A percentile compares a stretch with the other conserved stretches of the same genome.
phyloP scores from a whole-genome alignment of 1,284 basidiomycete genomes.

The Heterobasidion annosum region DNA sequence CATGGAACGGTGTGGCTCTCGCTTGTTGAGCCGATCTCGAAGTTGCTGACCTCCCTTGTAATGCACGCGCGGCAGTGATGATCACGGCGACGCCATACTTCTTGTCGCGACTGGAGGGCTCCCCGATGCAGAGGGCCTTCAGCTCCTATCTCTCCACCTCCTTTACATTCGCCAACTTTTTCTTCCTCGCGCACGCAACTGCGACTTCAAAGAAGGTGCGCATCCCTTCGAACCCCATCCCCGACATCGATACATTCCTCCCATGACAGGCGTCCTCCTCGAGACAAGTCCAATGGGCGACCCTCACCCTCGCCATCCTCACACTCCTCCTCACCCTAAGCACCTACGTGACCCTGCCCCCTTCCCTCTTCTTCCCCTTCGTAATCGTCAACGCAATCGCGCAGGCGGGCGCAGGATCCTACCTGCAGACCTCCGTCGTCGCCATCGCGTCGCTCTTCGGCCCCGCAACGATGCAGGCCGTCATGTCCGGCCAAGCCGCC shows the following conservation, averaged over 20 bases:
- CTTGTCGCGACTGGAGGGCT: conserved; percentile 48
- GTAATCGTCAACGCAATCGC: conserved; percentile 47
- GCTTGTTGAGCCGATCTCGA: background rate
- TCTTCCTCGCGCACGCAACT: conserved; percentile 66
- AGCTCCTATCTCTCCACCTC: conserved; percentile 60
- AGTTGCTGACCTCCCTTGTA: background rate
- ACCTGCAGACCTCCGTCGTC: conserved; percentile 60
- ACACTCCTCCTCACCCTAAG: conserved; percentile 46
- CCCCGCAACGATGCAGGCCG: conserved; percentile 52
- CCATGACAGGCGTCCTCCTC: conserved; percentile 38
- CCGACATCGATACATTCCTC: background rate
- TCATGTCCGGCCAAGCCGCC: conserved; percentile 72
- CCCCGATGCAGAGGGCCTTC: conserved; percentile 50
- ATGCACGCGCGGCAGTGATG: conserved; percentile 34
- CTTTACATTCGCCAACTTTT: conserved; percentile 55
- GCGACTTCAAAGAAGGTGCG: conserved; percentile 54
- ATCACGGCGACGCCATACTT: conserved; percentile 76
- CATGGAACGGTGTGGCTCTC: conserved; percentile 64
- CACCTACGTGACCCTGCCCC: conserved; percentile 46
- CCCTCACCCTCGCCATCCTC: conserved; percentile 37
- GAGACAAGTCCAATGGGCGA: conserved; percentile 35
- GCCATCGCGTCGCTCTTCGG: conserved; percentile 71
- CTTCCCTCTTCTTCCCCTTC: conserved; percentile 54
- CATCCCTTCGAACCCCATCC: conserved; percentile 1
- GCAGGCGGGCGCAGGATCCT: conserved; percentile 53